Evolutionary conservation across 148 eudicot species (phyloP).

Genomic region (Heliosperma pusillum): DNA sequence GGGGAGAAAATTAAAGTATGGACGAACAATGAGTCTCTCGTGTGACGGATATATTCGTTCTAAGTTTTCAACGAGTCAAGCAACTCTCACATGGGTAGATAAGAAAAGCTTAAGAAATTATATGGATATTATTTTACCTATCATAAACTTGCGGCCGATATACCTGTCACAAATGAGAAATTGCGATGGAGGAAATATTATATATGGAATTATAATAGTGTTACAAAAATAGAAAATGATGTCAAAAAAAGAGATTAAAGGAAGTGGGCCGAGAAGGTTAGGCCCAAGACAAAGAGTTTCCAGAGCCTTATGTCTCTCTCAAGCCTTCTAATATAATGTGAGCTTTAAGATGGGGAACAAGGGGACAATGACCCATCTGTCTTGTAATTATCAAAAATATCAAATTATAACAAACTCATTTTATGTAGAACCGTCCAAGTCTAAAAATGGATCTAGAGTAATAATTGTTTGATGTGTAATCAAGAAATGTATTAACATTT

Average conservation of each 20-base stretch:
- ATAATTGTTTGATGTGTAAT: no score
- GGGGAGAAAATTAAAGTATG: no score
- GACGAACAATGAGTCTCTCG: no score
- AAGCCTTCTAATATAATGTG: conserved; percentile 21
- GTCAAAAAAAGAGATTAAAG: not conserved
- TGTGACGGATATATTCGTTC: no score
- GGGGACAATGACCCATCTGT: conserved; percentile 20
- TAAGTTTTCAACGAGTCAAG: no score
- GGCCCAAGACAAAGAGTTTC: conserved; percentile 29
- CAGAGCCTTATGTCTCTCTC: conserved; percentile 23
- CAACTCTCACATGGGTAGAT: no score
- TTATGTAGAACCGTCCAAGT: not conserved
- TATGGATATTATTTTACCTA: no score
- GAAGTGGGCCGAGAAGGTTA: conserved; percentile 7
- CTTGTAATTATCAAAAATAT: conserved; percentile 10
- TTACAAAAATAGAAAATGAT: not conserved
- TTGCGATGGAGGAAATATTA: no score
- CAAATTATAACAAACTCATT: not conserved
- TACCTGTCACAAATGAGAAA: no score
- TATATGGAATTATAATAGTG: not conserved
- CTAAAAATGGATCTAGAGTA: not conserved
- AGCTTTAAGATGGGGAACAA: conserved; percentile 16
- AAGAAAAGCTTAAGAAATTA: no score
- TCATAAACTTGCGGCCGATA: no score
- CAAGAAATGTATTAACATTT: not conserved